Evolutionary conservation across 2,329 filamentous ascomycete genomes (phyloP), one percentile per base, ranked within the genome.

Genomic region (Sclerotinia trifoliorum): DNA sequence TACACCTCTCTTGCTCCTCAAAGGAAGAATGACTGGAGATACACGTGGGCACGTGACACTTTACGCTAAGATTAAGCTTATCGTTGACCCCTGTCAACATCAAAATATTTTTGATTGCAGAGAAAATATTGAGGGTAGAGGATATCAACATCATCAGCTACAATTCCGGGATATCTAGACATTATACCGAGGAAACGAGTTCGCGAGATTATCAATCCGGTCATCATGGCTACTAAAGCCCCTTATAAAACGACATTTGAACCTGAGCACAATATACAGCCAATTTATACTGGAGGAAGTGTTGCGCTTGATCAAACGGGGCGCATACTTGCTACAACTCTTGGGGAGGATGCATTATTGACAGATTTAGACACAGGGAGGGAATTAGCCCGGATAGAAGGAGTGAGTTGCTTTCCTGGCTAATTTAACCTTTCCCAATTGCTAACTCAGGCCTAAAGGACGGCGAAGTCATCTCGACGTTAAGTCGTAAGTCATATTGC

Each of bases 211-310:
- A 6, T 11, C 24, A n/a, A 32, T 39, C 7, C 26, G 32, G 26
- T 66, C 62, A 79, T 70, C 67, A 88, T 90, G 88, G 85, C 88
- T 67, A 85, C 81, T 70, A 88, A 87, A 78, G 81, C 86, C 69
- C 82, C 86, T 24, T 83, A 86, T 74, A 96, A 93, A 83, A 97
- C 93, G 68, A 97, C 94, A 4, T 99, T 97, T 79, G 92, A 96
- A 77, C 87, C 90, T 69, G 86, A 86, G 72, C 88, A 90, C 76
- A 91, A 93, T 60, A 91, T 99, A 67, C 91, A 93, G 75, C 95
- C 95, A 26, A 94, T 98, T 62, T 97, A 95, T 78, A 97, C 94
- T 2, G 95, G 95, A 66, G 95, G 95, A 55, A 90, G 91, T 72
- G 88, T 96, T 69, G 88, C 92, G 42, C 85, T 98, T 70, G 93